Evolutionary conservation across 2,329 filamentous ascomycete species (phyloP), one percentile per base, ranked within the genome.

Genomic region (Neodidymelliopsis sp.): DNA sequence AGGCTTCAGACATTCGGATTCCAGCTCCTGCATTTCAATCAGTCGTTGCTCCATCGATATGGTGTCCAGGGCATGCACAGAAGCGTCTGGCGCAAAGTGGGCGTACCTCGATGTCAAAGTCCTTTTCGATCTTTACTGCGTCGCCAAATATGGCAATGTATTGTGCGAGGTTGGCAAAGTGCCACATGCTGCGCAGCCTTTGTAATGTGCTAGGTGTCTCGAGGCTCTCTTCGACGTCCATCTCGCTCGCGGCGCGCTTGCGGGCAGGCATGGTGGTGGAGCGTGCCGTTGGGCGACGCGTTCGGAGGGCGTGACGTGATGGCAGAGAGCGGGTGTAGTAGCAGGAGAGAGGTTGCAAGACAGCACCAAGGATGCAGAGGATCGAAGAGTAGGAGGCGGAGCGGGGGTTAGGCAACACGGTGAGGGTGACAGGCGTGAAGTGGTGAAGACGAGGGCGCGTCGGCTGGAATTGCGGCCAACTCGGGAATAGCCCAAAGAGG

Each of bases 131-230:
- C 77, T 96, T 97, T 71, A 96, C 86, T 31, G 86, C 86, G 65
- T 88, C 86, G 54, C 93, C 92, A 73, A 99, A 99, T 29, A 93
- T 84, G 71, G 87, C 89, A 53, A 97, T 90, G 82, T 91, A 99
- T 75, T 99, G 93, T 76, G 88, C 91, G 6, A 97, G 78, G 66
- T 91, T 93, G 53, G 93, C 90, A 74, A 97, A 97, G 73, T 97
- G 89, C 92, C 93, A 97, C 81, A 90, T 91, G 70, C 90, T 94
- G 56, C 93, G 85, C 60, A 97, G 82, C 58, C 81, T 85, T 49
- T 84, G 77, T 20, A 95, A 78, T 63, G 60, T 66, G 49, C 61
- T 70, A 48, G 72, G 69, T 46, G 72, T 71, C 71, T 74, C 66
- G 65, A 70, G 56, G 53, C 75, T 73, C 53, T 77, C 71, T 35